Evolutionary conservation across 495 filamentous ascomycete species (phyloP), one percentile per base, ranked within the genome.

Genomic region (Hyaloscypha hepaticicola): DNA sequence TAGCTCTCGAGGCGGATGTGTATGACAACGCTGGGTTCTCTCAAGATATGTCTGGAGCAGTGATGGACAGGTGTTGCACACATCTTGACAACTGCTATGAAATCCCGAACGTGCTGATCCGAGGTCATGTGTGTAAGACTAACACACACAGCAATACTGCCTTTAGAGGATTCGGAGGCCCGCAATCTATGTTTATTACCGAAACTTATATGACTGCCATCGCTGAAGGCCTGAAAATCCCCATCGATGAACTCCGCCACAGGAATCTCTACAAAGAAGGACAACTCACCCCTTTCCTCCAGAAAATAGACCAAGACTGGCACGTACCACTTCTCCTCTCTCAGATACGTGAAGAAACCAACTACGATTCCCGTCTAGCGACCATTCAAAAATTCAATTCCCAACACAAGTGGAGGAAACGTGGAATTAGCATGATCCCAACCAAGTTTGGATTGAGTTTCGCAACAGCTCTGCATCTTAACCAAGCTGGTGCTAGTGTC

Each of bases 141-240:
- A 77, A 79, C 21, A 78, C 68, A 5, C 77, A 79, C 64, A 78
- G 76, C 53, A 79, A 79, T 51, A 79, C 77, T 4, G 77, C 77
- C 5, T 79, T 76, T 65, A 61, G 77, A 59, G 77, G 77, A 3
- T 79, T 79, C 62, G 76, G 77, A 14, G 77, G 72, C 1, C 77
- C 77, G 0, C 77, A 79, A 58, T 76, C 72, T 9, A 77, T 77
- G 72, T 79, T 70, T 25, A 71, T 77, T 24, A 57, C 77, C 9
- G 77, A 79, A 64, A 72, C 69, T 53, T 72, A 74, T 24, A 75
- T 79, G 76, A 72, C 70, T n/a, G 69, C 73, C 31, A 65, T 78
- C 50, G 74, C 77, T 1, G 77, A 78, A 52, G 70, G 66, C 4
- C 61, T 79, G 3, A 61, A 68, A 4, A 74, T 79, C 16, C 66